phyloP scores from a whole-genome alignment of 2,329 filamentous ascomycete genomes.

The Phoma herbarum region DNA sequence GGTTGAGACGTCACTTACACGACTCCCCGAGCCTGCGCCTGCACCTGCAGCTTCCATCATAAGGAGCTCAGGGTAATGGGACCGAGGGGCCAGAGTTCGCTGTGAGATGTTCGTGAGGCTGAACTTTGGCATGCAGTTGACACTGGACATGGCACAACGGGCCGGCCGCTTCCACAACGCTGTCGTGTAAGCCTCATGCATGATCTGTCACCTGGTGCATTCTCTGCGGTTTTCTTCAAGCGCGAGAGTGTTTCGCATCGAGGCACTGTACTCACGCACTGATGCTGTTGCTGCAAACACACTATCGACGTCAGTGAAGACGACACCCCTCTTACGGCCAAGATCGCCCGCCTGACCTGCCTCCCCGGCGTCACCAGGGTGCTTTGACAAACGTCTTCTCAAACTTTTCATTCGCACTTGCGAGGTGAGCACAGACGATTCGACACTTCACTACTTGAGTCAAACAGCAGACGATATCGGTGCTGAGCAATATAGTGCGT shows the following conservation, averaged over 20 bases:
- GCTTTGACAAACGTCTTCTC: slow-evolving; percentile 6
- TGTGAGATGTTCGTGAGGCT: slow-evolving; percentile 2
- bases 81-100: neutral
- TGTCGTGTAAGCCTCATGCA: slow-evolving; percentile 14
- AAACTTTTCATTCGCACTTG: neutral
- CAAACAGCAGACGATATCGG: slow-evolving; percentile 1
- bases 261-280: neutral
- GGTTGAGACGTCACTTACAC: neutral
- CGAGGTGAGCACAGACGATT: neutral
- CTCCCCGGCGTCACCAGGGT: slow-evolving; percentile 4
- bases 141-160: slow-evolving; percentile 5
- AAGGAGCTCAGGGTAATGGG: neutral
- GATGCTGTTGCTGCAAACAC: neutral
- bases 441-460: neutral
- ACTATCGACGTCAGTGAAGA: slow-evolving; percentile 1
- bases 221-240: neutral
- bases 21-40: neutral
- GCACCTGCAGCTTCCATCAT: neutral
- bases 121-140: slow-evolving; percentile 8
- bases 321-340: slow-evolving; percentile 11
- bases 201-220: neutral
- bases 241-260: neutral
- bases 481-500: neutral
- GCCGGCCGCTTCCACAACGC: slow-evolving; percentile 1
- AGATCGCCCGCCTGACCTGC: slow-evolving; percentile 21